A percentile compares a stretch with the other conserved stretches of the same genome.
Evolutionary conservation across 306 rosid species (phyloP).

Genomic region (Cucurbita maxima): DNA sequence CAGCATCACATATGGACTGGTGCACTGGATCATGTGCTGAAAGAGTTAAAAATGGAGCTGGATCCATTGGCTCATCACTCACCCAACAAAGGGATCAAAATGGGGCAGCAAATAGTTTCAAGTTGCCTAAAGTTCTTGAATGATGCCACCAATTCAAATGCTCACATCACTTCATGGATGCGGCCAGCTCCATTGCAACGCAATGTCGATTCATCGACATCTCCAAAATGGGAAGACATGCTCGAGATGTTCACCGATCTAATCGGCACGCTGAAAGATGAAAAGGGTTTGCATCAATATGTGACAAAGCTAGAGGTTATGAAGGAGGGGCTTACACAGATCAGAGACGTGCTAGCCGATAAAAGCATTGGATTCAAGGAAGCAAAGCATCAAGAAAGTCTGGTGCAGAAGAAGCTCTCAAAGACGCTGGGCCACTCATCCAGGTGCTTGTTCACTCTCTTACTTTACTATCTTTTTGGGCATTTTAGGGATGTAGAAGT

Average conservation of each 20-base stretch:
- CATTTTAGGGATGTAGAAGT: conserved; percentile 53
- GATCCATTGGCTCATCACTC: conserved; percentile 20
- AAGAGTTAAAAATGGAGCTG: conserved; percentile 43
- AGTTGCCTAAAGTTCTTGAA: conserved; percentile 50
- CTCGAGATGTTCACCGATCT: conserved; percentile 72
- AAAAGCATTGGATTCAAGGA: conserved; percentile 56
- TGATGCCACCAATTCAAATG: conserved; percentile 18
- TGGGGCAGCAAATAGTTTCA: conserved; percentile 57
- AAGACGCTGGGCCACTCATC: conserved; percentile 75
- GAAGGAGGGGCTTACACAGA: conserved; percentile 78
- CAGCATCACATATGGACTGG: conserved; percentile 61
- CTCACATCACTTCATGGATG: conserved; percentile 66
- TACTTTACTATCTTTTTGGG: conserved; percentile 49
- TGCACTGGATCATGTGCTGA: conserved; percentile 41
- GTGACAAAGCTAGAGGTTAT: conserved; percentile 49
- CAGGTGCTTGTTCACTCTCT: conserved; percentile 67
- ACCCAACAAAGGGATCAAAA: conserved; percentile 22
- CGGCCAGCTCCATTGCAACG: conserved; percentile 35
- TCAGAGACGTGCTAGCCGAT: conserved; percentile 54
- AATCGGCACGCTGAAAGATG: conserved; percentile 30
- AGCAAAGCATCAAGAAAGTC: conserved; percentile 44
- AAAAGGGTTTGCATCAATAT: conserved; percentile 25
- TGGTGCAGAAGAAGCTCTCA: conserved; percentile 65
- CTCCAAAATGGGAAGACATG: conserved; percentile 75
- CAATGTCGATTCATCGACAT: conserved; percentile 9